Percentiles rank a stretch among this genome's conserved stretches.
phyloP scores from a whole-genome alignment of 2,329 filamentous ascomycete species.

The Calonectria montana region DNA sequence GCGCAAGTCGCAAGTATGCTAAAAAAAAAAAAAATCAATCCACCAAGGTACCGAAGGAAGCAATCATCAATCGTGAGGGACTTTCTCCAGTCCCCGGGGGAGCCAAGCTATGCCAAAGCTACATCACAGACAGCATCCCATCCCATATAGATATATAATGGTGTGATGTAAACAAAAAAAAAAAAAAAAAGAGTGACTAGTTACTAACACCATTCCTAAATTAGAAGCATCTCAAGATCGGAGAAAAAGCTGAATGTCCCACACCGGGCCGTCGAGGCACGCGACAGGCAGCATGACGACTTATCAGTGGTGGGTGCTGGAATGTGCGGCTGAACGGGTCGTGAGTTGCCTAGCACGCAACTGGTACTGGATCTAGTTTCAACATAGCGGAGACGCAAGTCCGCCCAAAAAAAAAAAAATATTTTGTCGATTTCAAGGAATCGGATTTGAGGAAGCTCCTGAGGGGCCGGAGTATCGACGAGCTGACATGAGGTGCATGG shows the following conservation, averaged over 20 bases:
- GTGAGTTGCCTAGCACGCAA: neutral
- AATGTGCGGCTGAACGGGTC: conserved; percentile 1
- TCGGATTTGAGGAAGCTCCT: neutral
- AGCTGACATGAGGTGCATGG: neutral
- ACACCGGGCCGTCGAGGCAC: neutral
- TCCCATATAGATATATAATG: neutral
- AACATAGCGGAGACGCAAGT: conserved; percentile 1
- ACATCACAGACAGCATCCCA: neutral
- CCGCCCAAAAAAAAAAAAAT: neutral
- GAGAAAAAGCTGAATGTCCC: neutral
- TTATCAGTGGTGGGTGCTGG: neutral
- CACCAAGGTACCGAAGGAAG: neutral
- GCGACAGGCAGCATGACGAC: conserved; percentile 1
- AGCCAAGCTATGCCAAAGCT: neutral
- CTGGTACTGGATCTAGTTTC: conserved; percentile 10
- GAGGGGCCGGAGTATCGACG: no score
- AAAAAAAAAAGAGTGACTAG: neutral
- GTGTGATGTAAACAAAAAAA: neutral
- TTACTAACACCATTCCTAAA: neutral
- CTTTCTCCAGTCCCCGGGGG: no score
- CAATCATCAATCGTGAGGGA: neutral
- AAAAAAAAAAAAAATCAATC: neutral
- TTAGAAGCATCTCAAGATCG: neutral
- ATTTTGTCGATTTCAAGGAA: neutral
- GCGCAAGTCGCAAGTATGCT: neutral